A percentile compares a stretch with the other conserved stretches of the same genome.
phyloP scores from a whole-genome alignment of 371 early-diverging fungal genomes.

The Zopfochytrium polystomum region DNA sequence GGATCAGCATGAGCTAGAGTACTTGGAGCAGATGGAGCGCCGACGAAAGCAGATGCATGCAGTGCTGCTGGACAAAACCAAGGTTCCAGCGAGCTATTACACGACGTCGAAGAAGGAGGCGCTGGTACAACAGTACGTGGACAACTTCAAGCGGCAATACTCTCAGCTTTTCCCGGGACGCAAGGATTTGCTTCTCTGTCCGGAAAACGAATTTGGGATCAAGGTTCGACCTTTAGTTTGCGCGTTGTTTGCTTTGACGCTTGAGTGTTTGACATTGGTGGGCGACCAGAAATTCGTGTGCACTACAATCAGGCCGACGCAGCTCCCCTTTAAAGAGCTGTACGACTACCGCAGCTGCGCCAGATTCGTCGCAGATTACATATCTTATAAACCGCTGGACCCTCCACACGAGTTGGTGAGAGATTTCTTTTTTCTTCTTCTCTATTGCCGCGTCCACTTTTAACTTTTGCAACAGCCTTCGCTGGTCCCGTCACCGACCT shows the following conservation, averaged over 20 bases:
- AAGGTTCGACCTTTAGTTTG: constrained; percentile 25
- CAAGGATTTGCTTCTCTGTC: constrained; percentile 43
- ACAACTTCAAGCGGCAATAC: constrained; percentile 53
- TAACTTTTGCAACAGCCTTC: constrained; percentile 32
- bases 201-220: constrained; percentile 49
- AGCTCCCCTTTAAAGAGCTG: constrained; percentile 48
- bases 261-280: constrained; percentile 3
- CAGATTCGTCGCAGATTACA: constrained; percentile 47
- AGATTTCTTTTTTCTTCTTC: constrained; percentile 3
- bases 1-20: constrained; percentile 40
- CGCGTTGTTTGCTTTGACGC: not conserved
- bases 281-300: constrained; percentile 51
- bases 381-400: constrained; percentile 48
- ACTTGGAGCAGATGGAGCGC: constrained; percentile 32
- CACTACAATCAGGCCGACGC: constrained; percentile 49
- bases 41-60: constrained; percentile 19
- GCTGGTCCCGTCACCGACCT: constrained; percentile 43
- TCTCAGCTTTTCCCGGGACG: constrained; percentile 49
- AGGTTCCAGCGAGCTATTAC: constrained; percentile 41
- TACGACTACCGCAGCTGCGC: constrained; percentile 53
- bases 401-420: constrained; percentile 54
- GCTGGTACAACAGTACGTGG: constrained; percentile 42
- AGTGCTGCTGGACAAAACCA: constrained; percentile 36
- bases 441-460: not conserved
- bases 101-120: constrained; percentile 42